These are phyloP conservation scores for Rhodosporidiobolus odoratus DNA, from an alignment of 768 basidiomycete genomes.

Conservation along the genomic window DNA sequence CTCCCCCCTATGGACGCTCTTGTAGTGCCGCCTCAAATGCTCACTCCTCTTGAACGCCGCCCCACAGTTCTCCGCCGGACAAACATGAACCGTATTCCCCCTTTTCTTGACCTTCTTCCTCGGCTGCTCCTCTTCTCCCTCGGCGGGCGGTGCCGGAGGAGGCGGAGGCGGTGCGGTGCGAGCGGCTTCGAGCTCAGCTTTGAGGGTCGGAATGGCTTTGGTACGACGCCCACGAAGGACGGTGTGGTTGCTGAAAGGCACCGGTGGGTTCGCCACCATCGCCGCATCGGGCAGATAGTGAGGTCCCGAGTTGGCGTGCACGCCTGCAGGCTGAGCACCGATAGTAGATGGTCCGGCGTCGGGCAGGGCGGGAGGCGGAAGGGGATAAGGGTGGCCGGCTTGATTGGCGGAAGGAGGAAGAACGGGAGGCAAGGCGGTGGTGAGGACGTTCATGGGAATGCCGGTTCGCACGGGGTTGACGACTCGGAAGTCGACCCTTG, in stretches of 20 bases:
- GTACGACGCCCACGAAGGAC: too few relatives aligned
- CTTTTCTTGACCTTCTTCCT: conserved; percentile 18
- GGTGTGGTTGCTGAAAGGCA: conserved; percentile 22
- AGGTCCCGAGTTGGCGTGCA: conserved; percentile 7
- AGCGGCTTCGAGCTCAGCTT: too few relatives aligned
- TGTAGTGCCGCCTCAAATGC: conserved; percentile 81
- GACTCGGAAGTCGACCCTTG: too few relatives aligned
- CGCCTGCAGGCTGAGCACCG: background rate
- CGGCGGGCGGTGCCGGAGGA: too few relatives aligned
- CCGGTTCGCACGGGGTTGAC: too few relatives aligned
- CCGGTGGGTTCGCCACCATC: conserved; percentile 19
- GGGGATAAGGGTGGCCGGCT: background rate
- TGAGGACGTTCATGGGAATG: too few relatives aligned
- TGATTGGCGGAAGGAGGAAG: too few relatives aligned
- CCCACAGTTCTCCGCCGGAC: conserved; percentile 53
- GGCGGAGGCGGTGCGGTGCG: too few relatives aligned
- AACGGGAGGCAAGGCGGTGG: too few relatives aligned
- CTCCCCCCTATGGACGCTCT: conserved; percentile 83
- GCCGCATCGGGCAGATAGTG: conserved; percentile 18
- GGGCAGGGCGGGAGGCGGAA: background rate
- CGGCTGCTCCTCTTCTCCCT: background rate
- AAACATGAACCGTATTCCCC: conserved; percentile 23
- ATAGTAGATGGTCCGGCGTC: background rate
- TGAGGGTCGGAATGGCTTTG: too few relatives aligned
- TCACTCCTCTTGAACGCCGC: conserved; percentile 86